Conservation (phyloP, 345 rosid species). For the Nephelium lappaceum region DNA sequence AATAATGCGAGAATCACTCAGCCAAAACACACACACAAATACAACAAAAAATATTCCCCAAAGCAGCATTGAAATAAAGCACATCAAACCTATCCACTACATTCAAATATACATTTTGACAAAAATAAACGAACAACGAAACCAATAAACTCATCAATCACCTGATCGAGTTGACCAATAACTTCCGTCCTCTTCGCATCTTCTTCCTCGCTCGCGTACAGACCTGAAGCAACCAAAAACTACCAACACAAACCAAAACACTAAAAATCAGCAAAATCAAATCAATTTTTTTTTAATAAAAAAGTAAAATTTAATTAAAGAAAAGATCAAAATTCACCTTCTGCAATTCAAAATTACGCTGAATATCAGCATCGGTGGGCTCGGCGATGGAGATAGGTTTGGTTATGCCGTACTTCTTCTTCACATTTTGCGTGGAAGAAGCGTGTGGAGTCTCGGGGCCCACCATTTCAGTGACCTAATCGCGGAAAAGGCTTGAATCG, state of each 20-base stretch:
- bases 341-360: constrained; percentile 63
- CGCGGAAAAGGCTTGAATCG: constrained; percentile 13
- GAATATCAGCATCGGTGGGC: constrained; percentile 73
- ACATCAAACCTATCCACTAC: neutral
- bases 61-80: neutral
- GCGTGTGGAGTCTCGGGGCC: constrained; percentile 49
- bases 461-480: constrained; percentile 42
- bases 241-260: constrained; percentile 22
- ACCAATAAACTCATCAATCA: constrained; percentile 20
- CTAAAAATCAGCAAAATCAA: constrained; percentile 15
- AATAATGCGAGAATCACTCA: neutral
- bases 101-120: neutral
- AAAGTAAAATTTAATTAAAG: neutral
- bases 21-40: neutral
- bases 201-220: constrained; percentile 81
- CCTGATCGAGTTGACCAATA: constrained; percentile 67
- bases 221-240: constrained; percentile 71
- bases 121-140: neutral
- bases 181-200: constrained; percentile 72
- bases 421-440: constrained; percentile 33
- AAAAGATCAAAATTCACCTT: constrained; percentile 44
- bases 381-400: constrained; percentile 82
- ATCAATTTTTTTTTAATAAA: too few species aligned
- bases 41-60: neutral
- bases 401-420: constrained; percentile 64